A percentile compares a stretch with the other conserved stretches of the same genome.
These are phyloP conservation scores for Wallacemonas rigidus DNA, from an alignment of 208 protist genomes.

Conservation along the genomic window DNA sequence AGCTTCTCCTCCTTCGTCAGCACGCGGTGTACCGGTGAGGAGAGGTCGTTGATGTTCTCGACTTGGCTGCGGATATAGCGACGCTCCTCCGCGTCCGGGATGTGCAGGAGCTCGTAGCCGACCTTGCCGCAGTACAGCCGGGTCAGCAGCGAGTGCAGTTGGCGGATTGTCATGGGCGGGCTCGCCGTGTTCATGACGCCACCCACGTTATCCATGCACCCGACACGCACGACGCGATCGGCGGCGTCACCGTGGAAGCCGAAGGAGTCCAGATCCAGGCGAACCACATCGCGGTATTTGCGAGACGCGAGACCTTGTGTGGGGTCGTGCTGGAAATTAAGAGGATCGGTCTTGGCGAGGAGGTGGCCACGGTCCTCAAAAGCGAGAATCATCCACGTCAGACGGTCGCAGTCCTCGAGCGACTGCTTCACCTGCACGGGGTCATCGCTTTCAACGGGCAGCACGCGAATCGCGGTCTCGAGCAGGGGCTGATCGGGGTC, in stretches of 20 bases:
- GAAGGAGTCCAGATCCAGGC: constrained; percentile 82
- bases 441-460: constrained; percentile 46
- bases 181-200: constrained; percentile 70
- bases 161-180: constrained; percentile 72
- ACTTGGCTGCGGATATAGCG: constrained; percentile 93
- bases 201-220: constrained; percentile 75
- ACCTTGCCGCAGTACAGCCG: constrained; percentile 89
- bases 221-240: constrained; percentile 75
- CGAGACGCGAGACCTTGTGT: constrained; percentile 51
- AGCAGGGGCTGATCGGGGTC: constrained; percentile 64
- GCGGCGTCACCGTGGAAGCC: constrained; percentile 74
- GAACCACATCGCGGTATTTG: constrained; percentile 56
- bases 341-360: constrained; percentile 77
- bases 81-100: constrained; percentile 81
- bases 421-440: constrained; percentile 63
- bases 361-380: constrained; percentile 90
- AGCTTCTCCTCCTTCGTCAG: constrained; percentile 83
- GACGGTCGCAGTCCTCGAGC: constrained; percentile 69
- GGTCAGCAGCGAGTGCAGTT: constrained; percentile 81
- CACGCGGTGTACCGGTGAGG: constrained; percentile 51
- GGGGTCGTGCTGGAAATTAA: constrained; percentile 61
- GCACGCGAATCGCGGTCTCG: constrained; percentile 58
- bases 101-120: constrained; percentile 96
- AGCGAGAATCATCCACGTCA: constrained; percentile 89
- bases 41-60: constrained; percentile 60